A percentile compares a stretch with the other conserved stretches of the same genome.
These are phyloP conservation scores for Trypethelium eluteriae DNA, from an alignment of 495 filamentous ascomycete species.

Conservation along the genomic window DNA sequence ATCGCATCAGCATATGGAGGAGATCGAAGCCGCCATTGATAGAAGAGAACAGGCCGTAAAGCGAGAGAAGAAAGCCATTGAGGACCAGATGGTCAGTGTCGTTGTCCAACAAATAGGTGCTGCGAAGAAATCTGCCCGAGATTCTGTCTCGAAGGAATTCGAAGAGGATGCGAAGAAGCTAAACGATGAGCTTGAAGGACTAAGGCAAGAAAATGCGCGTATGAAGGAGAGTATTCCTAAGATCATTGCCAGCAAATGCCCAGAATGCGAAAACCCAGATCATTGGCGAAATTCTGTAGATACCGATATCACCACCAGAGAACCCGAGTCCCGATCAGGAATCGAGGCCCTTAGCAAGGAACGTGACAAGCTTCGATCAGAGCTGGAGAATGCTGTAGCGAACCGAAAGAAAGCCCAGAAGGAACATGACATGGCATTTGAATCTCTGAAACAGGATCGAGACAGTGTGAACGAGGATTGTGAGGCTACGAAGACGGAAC, in stretches of 20 bases:
- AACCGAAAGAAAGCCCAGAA: not conserved
- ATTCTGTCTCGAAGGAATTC: not conserved
- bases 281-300: conserved; percentile 5
- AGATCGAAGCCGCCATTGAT: conserved; percentile 8
- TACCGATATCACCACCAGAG: not conserved
- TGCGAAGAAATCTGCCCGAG: not conserved
- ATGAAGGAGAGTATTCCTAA: conserved; percentile 1
- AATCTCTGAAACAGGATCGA: not conserved
- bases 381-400: not conserved
- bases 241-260: conserved; percentile 10
- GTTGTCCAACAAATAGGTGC: conserved; percentile 7
- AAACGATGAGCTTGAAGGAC: not conserved
- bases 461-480: not conserved
- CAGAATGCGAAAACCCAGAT: not conserved
- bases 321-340: not conserved
- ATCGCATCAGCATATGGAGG: conserved; percentile 12
- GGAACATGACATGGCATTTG: not conserved
- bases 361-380: not conserved
- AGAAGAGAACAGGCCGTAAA: conserved; percentile 4
- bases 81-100: conserved; percentile 6
- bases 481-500: not conserved
- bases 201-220: not conserved
- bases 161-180: conserved; percentile 3
- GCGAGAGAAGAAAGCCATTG: conserved; percentile 7
- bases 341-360: conserved; percentile 3